Base-by-base conservation (phyloP, 345 rosid genomes). In the Carallia brachiata region DNA sequence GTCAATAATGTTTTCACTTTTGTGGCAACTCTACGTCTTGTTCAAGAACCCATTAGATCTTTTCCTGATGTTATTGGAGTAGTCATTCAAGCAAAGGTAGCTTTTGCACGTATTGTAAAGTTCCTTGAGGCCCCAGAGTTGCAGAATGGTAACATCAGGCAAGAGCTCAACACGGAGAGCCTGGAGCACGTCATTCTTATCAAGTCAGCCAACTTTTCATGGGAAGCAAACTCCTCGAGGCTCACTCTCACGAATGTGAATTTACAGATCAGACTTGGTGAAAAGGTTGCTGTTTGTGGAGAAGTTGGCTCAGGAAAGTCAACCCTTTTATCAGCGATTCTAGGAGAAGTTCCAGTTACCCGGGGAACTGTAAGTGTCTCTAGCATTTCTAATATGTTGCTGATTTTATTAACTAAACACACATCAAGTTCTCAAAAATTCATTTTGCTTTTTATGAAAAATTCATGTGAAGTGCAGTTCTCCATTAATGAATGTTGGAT, bases 241-340 rank as follows among this genome's bases (percentile, higher is more conserved):
- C 84, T 89, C 16, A 88, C 93, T 47, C 77, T 94, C 30, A 86
- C 86, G 73, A 84, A 83, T 76, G 81, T 90, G 69, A 78, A 36
- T 77, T 72, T 94, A 64, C 85, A 79, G 75, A 84, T 87, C 71
- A 80, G 70, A 70, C 78, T 78, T 66, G 89, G 91, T 44, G 88
- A 84, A 70, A 94, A 91, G 81, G 84, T 94, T 7, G 97, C 98
- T 15, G 81, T 94, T 48, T 94, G 98, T 61, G 98, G 97, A 66
- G 97, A 91, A 83, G 98, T 94, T 76, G 98, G 97, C 63, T 90
- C 98, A 0, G 98, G 98, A 5, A 94, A 94, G 82, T 94, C 98
- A 6, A 94, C 98, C 63, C 86, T 91, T 74, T 64, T 94, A 70
- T 89, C 97, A 30, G 91, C 97, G 28, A 88, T 94, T 81, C 97